Base-by-base conservation (phyloP, 148 eudicot species). In the Rhododendron ferrugineum region DNA sequence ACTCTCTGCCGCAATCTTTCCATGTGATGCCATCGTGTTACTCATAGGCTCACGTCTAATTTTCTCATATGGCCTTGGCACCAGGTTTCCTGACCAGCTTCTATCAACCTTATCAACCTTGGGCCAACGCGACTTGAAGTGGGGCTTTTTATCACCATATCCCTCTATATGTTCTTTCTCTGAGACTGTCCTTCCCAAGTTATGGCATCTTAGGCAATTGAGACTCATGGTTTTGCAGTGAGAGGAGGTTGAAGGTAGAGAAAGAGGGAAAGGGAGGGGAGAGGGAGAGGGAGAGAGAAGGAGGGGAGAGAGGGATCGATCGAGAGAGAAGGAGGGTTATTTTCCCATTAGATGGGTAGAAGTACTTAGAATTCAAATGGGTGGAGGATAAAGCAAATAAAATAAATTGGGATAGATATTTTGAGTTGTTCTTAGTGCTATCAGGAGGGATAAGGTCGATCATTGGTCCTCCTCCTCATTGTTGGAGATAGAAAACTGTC, bases 51-150 rank as follows among this genome's bases (percentile, higher is more conserved):
- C 76, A 72, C 32, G 16, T 72, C 15, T 30, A 32, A 14, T 32
- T 32, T 72, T 72, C 20, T 72, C 40, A 32, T 28, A 28, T 8
- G 76, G 76, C 20, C 16, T 28, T 14, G 76, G 20, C 42, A 14
- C 76, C 15, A 72, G 76, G 42, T 72, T 30, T 72, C 76, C 76
- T 15, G 76, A 72, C 76, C 76, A 72, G 76, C 18, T 72, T 72
- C 76, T 72, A 32, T 72, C 40, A 9, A 11, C 20, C 42, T 72
- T 28, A 10, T 7, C 64, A 58, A 58, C 23, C 6, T 58, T 58
- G 64, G 76, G 20, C 76, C 76, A 72, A 28, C 6, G 37, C 0
- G 32, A 5, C 76, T 28, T 32, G 36, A 72, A 72, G 1, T 72
- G 76, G 20, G 7, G 42, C 42, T 72, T 72, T 32, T 72, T 18